These are phyloP conservation scores for Porogramme epimiltina DNA, from an alignment of 1,284 basidiomycete species.

Conservation along the genomic window DNA sequence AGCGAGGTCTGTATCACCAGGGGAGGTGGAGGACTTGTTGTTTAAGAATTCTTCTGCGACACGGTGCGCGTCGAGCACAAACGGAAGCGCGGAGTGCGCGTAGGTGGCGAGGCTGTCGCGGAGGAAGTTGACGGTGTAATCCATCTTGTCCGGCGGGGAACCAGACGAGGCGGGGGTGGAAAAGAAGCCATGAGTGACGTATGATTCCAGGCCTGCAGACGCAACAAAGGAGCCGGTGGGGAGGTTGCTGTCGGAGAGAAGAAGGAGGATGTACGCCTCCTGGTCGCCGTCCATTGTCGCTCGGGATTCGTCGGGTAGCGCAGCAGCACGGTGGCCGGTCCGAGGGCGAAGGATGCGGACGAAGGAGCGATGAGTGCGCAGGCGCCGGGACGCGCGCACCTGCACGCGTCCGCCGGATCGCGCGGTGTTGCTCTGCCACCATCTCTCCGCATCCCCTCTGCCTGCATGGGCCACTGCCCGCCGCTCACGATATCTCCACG, in stretches of 20 bases:
- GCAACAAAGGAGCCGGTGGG: slow-evolving; percentile 88
- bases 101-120: slow-evolving; percentile 76
- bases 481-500: not conserved
- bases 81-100: slow-evolving; percentile 72
- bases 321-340: no score
- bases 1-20: not conserved
- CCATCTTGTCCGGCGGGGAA: slow-evolving; percentile 34
- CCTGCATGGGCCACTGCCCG: slow-evolving; percentile 11
- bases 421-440: slow-evolving; percentile 4
- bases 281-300: slow-evolving; percentile 36
- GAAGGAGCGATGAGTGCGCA: slow-evolving; percentile 10
- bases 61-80: slow-evolving; percentile 72
- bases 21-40: not conserved
- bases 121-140: slow-evolving; percentile 60
- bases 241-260: slow-evolving; percentile 81
- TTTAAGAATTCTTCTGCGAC: slow-evolving; percentile 30
- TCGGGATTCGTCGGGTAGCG: not conserved
- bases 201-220: slow-evolving; percentile 92
- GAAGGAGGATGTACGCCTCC: slow-evolving; percentile 68
- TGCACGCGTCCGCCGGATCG: not conserved
- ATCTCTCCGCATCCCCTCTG: slow-evolving; percentile 1
- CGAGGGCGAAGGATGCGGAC: slow-evolving; percentile 8
- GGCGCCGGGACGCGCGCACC: slow-evolving; percentile 15
- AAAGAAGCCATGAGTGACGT: slow-evolving; percentile 83
- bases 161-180: slow-evolving; percentile 31